Percentiles rank a stretch among this genome's conserved stretches.
Conservation (phyloP, 805 yeast species). For the Saccharomycopsis malanga region DNA sequence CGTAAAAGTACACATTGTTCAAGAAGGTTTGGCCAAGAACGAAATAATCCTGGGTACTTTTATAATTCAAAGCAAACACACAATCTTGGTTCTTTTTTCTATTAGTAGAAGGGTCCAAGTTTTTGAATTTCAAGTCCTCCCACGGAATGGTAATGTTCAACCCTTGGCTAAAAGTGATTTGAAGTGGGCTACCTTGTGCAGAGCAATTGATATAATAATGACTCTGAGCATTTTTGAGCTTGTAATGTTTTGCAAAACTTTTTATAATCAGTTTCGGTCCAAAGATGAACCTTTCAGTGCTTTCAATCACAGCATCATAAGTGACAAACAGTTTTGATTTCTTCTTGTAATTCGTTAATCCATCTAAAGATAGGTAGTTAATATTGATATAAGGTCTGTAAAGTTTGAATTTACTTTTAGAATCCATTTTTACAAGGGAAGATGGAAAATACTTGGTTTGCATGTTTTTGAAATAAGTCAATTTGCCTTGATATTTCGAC, state of each 20-base stretch:
- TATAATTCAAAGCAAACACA: slow-evolving; percentile 18
- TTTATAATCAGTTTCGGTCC: slow-evolving; percentile 14
- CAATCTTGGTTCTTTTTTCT: slow-evolving; percentile 17
- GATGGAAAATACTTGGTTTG: slow-evolving; percentile 9
- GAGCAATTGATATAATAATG: slow-evolving; percentile 19
- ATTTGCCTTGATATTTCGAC: slow-evolving; percentile 7
- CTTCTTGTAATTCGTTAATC: slow-evolving; percentile 7
- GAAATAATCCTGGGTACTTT: slow-evolving; percentile 17
- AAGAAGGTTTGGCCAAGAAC: slow-evolving; percentile 20
- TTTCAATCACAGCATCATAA: slow-evolving; percentile 18
- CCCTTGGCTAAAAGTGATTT: slow-evolving; percentile 6
- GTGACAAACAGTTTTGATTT: neutral
- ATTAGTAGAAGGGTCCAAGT: slow-evolving; percentile 19
- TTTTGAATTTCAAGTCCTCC: slow-evolving; percentile 16
- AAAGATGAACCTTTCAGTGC: slow-evolving; percentile 17
- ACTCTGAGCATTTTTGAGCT: slow-evolving; percentile 2
- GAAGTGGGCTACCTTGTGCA: slow-evolving; percentile 6
- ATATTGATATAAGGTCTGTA: slow-evolving; percentile 14
- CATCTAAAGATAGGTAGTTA: slow-evolving; percentile 3
- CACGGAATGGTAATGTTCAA: slow-evolving; percentile 20
- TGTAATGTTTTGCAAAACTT: slow-evolving; percentile 14
- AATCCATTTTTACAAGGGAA: slow-evolving; percentile 9
- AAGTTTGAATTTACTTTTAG: slow-evolving; percentile 6
- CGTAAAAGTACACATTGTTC: slow-evolving; percentile 18
- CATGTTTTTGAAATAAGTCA: slow-evolving; percentile 10